A percentile compares a stretch with the other conserved stretches of the same genome.
Evolutionary conservation across 495 filamentous ascomycete species (phyloP).

Genomic region (Daldinia decipiens): DNA sequence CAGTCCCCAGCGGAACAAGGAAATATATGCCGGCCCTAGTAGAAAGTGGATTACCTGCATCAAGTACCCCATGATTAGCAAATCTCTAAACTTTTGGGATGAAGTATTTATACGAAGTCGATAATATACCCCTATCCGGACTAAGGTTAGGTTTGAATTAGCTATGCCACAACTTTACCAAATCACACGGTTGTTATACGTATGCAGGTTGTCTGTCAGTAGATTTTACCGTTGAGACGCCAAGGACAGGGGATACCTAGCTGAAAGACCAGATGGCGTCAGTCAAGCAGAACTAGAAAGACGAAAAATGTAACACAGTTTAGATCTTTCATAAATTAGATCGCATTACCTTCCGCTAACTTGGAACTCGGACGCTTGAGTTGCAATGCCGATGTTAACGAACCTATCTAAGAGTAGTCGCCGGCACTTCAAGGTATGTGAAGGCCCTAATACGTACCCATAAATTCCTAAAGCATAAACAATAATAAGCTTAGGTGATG

Average conservation of each 20-base stretch:
- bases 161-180: constrained; percentile 17
- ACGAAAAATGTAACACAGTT: constrained; percentile 33
- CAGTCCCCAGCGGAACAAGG: neutral
- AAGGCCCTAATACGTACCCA: no score
- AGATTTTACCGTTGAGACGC: neutral
- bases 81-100: neutral
- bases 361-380: constrained; percentile 17
- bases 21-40: constrained; percentile 19
- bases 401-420: neutral
- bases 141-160: neutral
- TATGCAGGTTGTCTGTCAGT: neutral
- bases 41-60: neutral
- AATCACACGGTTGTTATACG: constrained; percentile 14
- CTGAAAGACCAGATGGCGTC: neutral
- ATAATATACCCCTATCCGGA: neutral
- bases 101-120: neutral
- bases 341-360: constrained; percentile 3
- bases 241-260: neutral
- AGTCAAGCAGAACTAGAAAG: constrained; percentile 7
- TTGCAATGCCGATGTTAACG: constrained; percentile 5
- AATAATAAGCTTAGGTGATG: no score
- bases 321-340: constrained; percentile 1
- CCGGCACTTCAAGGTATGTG: no score
- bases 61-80: neutral
- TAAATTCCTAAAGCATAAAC: no score